A percentile compares a stretch with the other conserved stretches of the same genome.
Conservation (phyloP, 148 eudicot species). For the Rheum nobile region DNA sequence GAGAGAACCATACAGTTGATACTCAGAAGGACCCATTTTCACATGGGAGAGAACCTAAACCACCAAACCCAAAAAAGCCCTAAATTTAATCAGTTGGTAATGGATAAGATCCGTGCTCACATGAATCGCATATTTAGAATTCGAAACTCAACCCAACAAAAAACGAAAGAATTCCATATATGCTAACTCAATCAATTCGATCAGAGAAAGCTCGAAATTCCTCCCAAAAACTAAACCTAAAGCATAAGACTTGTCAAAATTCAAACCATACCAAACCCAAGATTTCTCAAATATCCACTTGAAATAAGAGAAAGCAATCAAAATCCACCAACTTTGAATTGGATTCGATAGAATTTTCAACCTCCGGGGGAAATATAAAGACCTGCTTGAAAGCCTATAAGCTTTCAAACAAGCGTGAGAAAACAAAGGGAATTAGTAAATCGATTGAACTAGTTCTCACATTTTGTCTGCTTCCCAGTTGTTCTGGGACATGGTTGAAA, state of each 20-base stretch:
- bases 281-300: not conserved
- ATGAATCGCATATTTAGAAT: not conserved
- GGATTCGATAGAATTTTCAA: not conserved
- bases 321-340: not conserved
- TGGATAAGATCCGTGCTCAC: not conserved
- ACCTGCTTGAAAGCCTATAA: not conserved
- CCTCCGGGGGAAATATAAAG: not conserved
- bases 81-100: not conserved
- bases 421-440: not conserved
- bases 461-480: constrained; percentile 48
- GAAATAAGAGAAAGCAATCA: not conserved
- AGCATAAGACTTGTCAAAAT: not conserved
- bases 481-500: constrained; percentile 33
- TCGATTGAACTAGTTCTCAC: constrained; percentile 13
- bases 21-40: constrained; percentile 1
- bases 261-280: not conserved
- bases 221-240: not conserved
- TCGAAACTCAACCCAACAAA: not conserved
- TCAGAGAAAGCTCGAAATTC: not conserved
- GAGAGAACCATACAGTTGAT: constrained; percentile 1
- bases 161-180: not conserved
- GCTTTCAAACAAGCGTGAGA: not conserved
- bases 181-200: not conserved
- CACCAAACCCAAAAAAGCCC: not conserved
- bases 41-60: constrained; percentile 1